Evolutionary conservation across 306 rosid genomes (phyloP).

Genomic region (Notholithocarpus densiflorus): DNA sequence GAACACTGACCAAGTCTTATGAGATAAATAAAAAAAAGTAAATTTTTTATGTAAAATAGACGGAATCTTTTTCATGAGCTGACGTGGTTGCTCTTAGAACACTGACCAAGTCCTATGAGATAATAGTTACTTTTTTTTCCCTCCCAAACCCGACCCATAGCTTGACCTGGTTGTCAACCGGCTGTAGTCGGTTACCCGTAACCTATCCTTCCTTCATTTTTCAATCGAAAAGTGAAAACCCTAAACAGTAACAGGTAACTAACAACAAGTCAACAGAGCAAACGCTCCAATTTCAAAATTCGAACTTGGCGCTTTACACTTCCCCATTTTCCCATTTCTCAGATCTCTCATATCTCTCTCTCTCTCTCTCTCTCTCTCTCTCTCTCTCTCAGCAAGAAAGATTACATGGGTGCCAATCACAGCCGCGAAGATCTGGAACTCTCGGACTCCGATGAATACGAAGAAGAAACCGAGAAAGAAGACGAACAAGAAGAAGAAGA

Average conservation of each 20-base stretch:
- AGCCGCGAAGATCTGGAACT: constrained; percentile 67
- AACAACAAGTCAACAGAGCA: neutral
- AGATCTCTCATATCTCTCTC: neutral
- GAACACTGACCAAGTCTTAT: too few relatives aligned
- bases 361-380: neutral
- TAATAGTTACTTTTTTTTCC: too few relatives aligned
- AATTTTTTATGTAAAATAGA: too few relatives aligned
- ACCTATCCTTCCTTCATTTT: neutral
- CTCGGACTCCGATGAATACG: constrained; percentile 47
- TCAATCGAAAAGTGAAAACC: constrained; percentile 12
- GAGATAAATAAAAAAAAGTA: too few relatives aligned
- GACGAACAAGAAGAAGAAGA: constrained; percentile 33
- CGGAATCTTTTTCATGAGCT: too few relatives aligned
- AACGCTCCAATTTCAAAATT: constrained; percentile 54
- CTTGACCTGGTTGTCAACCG: too few relatives aligned
- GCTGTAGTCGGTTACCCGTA: too few relatives aligned
- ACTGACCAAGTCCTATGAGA: too few relatives aligned
- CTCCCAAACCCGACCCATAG: too few relatives aligned
- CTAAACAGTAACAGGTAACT: neutral
- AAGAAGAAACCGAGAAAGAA: constrained; percentile 7
- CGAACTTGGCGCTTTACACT: constrained; percentile 45
- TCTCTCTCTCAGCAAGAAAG: neutral
- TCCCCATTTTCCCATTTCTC: neutral
- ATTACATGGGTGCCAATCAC: constrained; percentile 62
- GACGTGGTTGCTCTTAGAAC: too few relatives aligned